Evolutionary conservation across 2,329 filamentous ascomycete genomes (phyloP), one percentile per base, ranked within the genome.

Genomic region (Hymenoscyphus albidus): DNA sequence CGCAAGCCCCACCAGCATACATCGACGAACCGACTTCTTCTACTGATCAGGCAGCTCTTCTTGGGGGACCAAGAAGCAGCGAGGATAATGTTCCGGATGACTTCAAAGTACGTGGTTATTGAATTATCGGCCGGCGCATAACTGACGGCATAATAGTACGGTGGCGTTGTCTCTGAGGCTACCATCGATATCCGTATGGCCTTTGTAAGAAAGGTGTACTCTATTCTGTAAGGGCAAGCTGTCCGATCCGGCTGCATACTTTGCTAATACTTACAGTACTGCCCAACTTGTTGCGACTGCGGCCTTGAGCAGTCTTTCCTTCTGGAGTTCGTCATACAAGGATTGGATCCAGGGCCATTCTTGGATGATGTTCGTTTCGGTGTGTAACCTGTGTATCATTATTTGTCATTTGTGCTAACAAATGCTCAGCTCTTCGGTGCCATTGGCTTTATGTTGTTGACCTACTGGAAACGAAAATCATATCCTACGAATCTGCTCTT

Each of bases 181-280:
- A 96, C 93, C 22, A 83, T 98, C 75, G 93, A 96, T 74, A 97
- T 99, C 76, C 91, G 94, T 72, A 96, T 97, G 87, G 91, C 95
- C 79, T 99, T 97, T 78, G 84, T 97, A 73, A 89, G 93, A 79
- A 98, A 98, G 83, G 95, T 99, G 76, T 99, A 99, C 80, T 90
- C 93, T 65, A 99, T 99, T 78, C 84, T 99, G 80, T 86, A 77
- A 80, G 83, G 77, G 40, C 22, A 35, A 40, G 35, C 51, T 38
- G 2, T 6, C 44, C 12, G n/a, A 54, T 40, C 18, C 12, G 16
- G 13, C 32, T 12, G 56, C 16, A 9, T 18, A 48, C 31, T 40
- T 5, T 59, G 18, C 40, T 62, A 32, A 58, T 56, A 56, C 35
- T 56, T 58, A 16, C 59, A 86, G 84, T 55, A 96, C 95, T n/a